Base-by-base conservation (phyloP, 2,329 filamentous ascomycete genomes). In the Stemphylium vesicarium region DNA sequence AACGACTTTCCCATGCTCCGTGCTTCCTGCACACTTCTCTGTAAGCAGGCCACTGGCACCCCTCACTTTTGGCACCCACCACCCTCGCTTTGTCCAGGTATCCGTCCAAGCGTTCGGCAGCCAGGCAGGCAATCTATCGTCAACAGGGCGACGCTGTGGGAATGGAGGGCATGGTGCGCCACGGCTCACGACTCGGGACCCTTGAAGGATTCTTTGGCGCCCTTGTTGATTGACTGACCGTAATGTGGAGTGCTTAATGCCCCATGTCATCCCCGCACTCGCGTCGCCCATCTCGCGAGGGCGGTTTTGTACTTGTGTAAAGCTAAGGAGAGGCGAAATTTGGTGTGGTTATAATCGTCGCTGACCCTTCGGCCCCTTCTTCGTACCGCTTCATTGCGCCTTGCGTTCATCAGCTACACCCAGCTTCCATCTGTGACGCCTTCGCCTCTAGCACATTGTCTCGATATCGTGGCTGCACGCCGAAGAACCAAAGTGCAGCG, bases 191-290 rank as follows among this genome's bases (percentile, higher is more conserved):
- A 61, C 66, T 60, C 60, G 36, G 39, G 53, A 53, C 55, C 66
- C 70, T 62, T 68, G 67, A 54, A 62, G 60, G 44, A 57, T 60
- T 50, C 42, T 62, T 57, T 63, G 61, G 65, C 66, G 50, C 59
- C 60, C 53, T 58, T 64, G 50, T 66, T 43, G 45, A 66, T 66
- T 64, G 63, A 66, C 62, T 63, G 65, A 59, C 61, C 59, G 62
- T 54, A 56, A 57, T 71, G 69, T 72, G 70, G 70, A 71, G 70
- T 66, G 55, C 62, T 50, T 51, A 53, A 50, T 50, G 60, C 64
- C 63, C 69, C 62, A 65, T 65, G 56, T 62, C 66, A 62, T 64
- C 72, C 70, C 71, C 70, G 71, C 71, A 73, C 64, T 65, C 57
- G 60, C 69, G 62, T 53, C 65, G 56, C 55, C 69, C 71, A 68